Evolutionary conservation across 768 basidiomycete species (phyloP), one percentile per base, ranked within the genome.

Genomic region (Tylopilus vinaceipallidus): DNA sequence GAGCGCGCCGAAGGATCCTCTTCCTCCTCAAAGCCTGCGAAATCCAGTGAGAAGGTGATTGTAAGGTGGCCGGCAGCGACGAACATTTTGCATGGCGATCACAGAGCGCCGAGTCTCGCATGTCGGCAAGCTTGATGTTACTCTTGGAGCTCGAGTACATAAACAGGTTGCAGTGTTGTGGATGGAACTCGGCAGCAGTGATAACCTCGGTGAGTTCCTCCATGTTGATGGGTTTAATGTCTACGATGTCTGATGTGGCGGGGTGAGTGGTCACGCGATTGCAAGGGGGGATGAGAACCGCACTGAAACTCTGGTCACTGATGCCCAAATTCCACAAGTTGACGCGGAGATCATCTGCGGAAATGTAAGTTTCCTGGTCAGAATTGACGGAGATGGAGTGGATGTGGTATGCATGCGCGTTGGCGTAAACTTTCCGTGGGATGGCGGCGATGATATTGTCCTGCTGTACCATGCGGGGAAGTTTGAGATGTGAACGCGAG

Each of bases 91-190:
- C 91, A 61, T 98, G 90, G 58, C 82, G 80, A 70, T 99, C 97
- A 71, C 97, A 99, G 48, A 99, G 74, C 3, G 97, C 97, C 20
- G 94, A 91, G 56, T 98, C 95, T 42, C 97, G 84, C 97, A 99
- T 99, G 74, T 99, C 97, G 19, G 95, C 95, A 50, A 99, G 83
- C 74, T 98, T 98, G 79, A 99, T 98, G 69, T 97, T 98, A 61
- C 94, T 95, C 73, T 98, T 98, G 51, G 97, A 98, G 73, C 92
- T 95, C 55, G 95, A 98, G 70, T 98, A 99, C 94, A 98, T 97
- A 77, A 99, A 98, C 43, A 91, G 76, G 70, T 98, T 98, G 84
- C 97, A 98, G 56, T 95, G 91, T 45, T 83, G 80, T 27, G 97
- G 97, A 67, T 98, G 97, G 72, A 99, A 98, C 72, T 99, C 97